A percentile compares a stretch with the other conserved stretches of the same genome.
phyloP scores from a whole-genome alignment of 768 basidiomycete genomes.

The Termitomyces sp. region DNA sequence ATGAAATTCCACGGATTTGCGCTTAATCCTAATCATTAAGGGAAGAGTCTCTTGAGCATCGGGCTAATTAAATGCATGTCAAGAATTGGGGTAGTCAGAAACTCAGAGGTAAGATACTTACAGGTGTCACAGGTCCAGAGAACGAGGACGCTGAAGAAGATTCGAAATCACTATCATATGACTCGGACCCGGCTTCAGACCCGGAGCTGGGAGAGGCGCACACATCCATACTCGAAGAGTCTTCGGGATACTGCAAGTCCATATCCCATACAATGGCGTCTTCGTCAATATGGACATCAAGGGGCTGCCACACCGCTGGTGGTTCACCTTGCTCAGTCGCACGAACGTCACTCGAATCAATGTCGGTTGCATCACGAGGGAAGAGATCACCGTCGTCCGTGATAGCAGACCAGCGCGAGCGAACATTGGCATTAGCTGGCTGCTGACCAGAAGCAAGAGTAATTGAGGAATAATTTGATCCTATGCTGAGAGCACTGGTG shows the following conservation, averaged over 20 bases:
- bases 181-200: conserved; percentile 10
- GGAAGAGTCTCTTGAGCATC: conserved; percentile 11
- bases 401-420: conserved; percentile 12
- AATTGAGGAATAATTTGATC: conserved; percentile 4
- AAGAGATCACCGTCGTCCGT: conserved; percentile 6
- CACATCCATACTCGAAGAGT: conserved; percentile 11
- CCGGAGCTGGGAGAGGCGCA: conserved; percentile 5
- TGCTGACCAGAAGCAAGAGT: conserved; percentile 3
- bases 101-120: conserved; percentile 10
- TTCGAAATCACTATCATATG: conserved; percentile 5
- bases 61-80: not conserved
- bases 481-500: conserved; percentile 10
- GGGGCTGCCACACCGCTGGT: conserved; percentile 9
- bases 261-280: conserved; percentile 18
- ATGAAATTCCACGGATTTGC: conserved; percentile 27
- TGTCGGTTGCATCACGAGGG: conserved; percentile 7
- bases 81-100: not conserved
- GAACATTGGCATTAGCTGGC: conserved; percentile 1
- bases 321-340: conserved; percentile 6
- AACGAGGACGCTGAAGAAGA: conserved; percentile 17
- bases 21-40: conserved; percentile 28
- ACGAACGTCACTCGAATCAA: conserved; percentile 4
- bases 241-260: conserved; percentile 11
- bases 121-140: conserved; percentile 24
- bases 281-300: conserved; percentile 25